Percentiles rank a stretch among this genome's conserved stretches.
Evolutionary conservation across 2,329 filamentous ascomycete genomes (phyloP).

Genomic region (Botrytis hyacinthi): DNA sequence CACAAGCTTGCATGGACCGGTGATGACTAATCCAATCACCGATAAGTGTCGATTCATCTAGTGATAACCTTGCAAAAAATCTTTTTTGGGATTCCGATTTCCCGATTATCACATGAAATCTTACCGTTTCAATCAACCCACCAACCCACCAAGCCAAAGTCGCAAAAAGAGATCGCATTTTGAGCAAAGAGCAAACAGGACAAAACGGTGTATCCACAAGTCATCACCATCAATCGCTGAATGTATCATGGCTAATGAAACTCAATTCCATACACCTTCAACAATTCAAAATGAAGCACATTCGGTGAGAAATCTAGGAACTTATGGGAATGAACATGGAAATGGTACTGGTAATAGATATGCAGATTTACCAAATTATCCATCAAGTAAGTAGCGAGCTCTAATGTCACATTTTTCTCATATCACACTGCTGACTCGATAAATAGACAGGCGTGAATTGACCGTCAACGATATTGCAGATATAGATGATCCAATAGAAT

Average conservation of each 20-base stretch:
- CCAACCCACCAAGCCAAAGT: constrained; percentile 18
- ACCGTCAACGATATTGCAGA: constrained; percentile 25
- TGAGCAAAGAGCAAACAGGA: constrained; percentile 21
- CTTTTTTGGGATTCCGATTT: not conserved
- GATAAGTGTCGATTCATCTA: too few species aligned
- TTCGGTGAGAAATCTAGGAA: not conserved
- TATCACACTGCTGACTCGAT: constrained; percentile 25
- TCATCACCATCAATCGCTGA: not conserved
- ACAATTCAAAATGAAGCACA: not conserved
- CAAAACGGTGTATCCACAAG: constrained; percentile 1
- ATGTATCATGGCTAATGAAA: constrained; percentile 10
- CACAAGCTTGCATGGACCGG: not conserved
- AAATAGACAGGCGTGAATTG: constrained; percentile 24
- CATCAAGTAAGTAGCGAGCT: constrained; percentile 13
- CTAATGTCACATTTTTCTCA: constrained; percentile 17
- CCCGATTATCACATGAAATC: constrained; percentile 11
- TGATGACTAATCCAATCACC: not conserved
- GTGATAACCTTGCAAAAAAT: not conserved
- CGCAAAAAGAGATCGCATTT: not conserved
- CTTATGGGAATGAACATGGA: constrained; percentile 18
- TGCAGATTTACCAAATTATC: constrained; percentile 18
- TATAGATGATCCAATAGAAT: constrained; percentile 30
- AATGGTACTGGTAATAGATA: constrained; percentile 22
- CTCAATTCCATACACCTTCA: constrained; percentile 10
- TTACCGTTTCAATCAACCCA: constrained; percentile 2